Base-by-base conservation (phyloP, 208 protist genomes). In the Trypanosoma mega region DNA sequence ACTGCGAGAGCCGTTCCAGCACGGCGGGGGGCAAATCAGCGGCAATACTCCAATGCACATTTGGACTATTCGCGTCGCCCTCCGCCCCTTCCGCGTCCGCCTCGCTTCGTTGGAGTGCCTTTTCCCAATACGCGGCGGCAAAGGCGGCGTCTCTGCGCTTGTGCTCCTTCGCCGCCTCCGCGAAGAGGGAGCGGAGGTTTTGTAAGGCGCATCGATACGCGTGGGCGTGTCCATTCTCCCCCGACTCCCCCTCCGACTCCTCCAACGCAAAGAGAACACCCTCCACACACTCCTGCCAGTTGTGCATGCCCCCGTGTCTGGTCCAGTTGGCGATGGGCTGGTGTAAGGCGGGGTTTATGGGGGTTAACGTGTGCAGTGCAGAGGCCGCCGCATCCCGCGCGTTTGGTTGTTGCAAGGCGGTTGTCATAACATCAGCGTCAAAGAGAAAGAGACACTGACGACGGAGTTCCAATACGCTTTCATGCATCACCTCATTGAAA, bases 361-460 rank as follows among this genome's bases (percentile, higher is more conserved):
- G 8, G 20, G 8, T 8, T n/a, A 41, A 39, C 16, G 24, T 3
- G 48, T 39, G 23, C 31, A 72, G 53, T 29, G 68, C 48, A 21
- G 36, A 49, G 11, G 36, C 46, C 1, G 41, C 53, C 0, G 11
- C 24, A 21, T 29, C 37, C 20, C 24, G 7, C 36, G 39, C 29
- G 9, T 48, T 45, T 24, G 37, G 44, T 16, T 30, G 36, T 39
- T 39, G 45, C 41, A 68, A 36, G 23, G 44, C 45, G 16, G 20
- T n/a, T 21, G 20, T 34, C 31, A 88, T 45, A 39, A 78, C 75
- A 18, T 5, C 54, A n/a, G 9, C 23, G 45, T 93, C 66, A 3
- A 54, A 59, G 7, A 93, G 82, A 60, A 89, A 93, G 5, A 93
- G 51, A 54, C 81, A 87, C 30, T 80, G 83, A 12, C 81, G 75